Evolutionary conservation across 495 filamentous ascomycete species (phyloP).

Genomic region (Aspergillus funiculosus): DNA sequence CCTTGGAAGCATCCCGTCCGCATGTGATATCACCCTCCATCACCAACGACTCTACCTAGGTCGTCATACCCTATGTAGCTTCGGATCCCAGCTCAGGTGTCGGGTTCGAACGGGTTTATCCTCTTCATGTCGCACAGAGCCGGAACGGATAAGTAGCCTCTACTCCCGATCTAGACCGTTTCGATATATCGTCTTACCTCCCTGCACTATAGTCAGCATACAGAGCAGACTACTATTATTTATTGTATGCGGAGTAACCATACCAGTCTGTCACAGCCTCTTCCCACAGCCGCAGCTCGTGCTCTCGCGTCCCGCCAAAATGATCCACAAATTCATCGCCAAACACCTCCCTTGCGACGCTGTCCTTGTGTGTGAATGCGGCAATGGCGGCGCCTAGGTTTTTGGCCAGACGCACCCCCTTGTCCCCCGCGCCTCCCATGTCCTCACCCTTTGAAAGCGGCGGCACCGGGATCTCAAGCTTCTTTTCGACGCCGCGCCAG

Average conservation of each 20-base stretch:
- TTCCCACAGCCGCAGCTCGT: conserved; percentile 88
- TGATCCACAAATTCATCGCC: conserved; percentile 95
- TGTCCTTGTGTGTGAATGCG: conserved; percentile 65
- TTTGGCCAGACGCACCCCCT: conserved; percentile 65
- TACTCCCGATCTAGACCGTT: conserved; percentile 30
- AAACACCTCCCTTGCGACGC: conserved; percentile 84
- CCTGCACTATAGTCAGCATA: conserved; percentile 29
- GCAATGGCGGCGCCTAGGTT: conserved; percentile 74
- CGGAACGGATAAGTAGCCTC: not conserved
- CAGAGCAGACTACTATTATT: not conserved
- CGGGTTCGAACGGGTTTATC: conserved; percentile 11
- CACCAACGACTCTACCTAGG: conserved; percentile 1
- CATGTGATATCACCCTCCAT: conserved; percentile 11
- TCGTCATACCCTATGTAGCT: conserved; percentile 7
- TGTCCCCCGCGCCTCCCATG: conserved; percentile 60
- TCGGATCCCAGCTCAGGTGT: conserved; percentile 1
- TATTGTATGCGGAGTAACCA: conserved; percentile 23
- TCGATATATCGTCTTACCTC: conserved; percentile 49
- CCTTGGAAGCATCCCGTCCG: not conserved
- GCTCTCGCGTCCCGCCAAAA: conserved; percentile 85
- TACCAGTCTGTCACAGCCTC: conserved; percentile 94
- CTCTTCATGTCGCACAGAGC: not conserved
- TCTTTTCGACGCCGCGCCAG: conserved; percentile 85
- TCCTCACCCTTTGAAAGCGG: conserved; percentile 77
- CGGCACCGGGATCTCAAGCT: conserved; percentile 72